Conservation (phyloP, 2,329 filamentous ascomycete species). For the Zymoseptoria ardabiliae region DNA sequence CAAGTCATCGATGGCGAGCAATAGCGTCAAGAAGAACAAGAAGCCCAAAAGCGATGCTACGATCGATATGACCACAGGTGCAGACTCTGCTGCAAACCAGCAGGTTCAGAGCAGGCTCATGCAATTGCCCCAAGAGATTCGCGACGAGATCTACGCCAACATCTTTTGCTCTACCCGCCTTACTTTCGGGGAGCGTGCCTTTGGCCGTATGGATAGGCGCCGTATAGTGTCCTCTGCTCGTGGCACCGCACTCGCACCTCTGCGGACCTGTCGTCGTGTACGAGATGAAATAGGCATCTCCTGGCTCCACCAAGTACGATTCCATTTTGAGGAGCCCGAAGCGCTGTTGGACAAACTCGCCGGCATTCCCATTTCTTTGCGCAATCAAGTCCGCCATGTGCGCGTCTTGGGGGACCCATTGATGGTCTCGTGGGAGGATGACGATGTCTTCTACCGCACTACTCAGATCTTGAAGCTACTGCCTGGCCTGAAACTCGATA, state of each 20-base stretch:
- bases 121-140: conserved; percentile 13
- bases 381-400: conserved; percentile 6
- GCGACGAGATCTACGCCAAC: conserved; percentile 10
- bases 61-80: neutral
- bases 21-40: neutral
- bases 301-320: conserved; percentile 5
- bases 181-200: conserved; percentile 7
- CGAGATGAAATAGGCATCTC: conserved; percentile 2
- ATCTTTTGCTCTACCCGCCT: conserved; percentile 8
- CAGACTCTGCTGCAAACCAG: neutral
- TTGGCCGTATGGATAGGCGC: conserved; percentile 4
- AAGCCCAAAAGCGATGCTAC: neutral
- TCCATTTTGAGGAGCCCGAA: conserved; percentile 5
- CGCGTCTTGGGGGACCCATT: conserved; percentile 5
- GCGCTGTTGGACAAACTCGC: conserved; percentile 7
- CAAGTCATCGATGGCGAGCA: neutral
- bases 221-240: conserved; percentile 4
- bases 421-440: conserved; percentile 4
- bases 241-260: conserved; percentile 6
- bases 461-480: conserved; percentile 7
- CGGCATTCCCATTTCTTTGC: neutral
- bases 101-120: conserved; percentile 2
- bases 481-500: conserved; percentile 3
- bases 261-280: conserved; percentile 7
- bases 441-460: conserved; percentile 7